A percentile compares a stretch with the other conserved stretches of the same genome.
These are phyloP conservation scores for Aspergillus pseudoviridinutans DNA, from an alignment of 2,329 filamentous ascomycete genomes.

Conservation along the genomic window DNA sequence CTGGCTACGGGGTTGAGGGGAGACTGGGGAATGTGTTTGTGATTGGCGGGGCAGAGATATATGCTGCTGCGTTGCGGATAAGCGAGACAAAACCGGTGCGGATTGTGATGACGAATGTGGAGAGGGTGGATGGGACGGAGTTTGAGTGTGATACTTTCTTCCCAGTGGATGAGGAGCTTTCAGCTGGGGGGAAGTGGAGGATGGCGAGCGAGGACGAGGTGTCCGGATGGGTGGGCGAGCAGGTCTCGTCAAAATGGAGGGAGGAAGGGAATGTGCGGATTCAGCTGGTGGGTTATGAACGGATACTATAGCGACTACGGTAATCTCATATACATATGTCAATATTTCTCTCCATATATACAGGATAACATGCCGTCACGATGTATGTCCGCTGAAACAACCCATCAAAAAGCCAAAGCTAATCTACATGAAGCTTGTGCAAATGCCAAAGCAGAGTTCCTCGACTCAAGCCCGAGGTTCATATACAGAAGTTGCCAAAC, in stretches of 20 bases:
- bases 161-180: constrained; percentile 35
- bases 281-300: constrained; percentile 46
- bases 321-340: not conserved
- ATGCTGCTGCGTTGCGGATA: constrained; percentile 60
- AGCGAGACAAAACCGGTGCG: constrained; percentile 20
- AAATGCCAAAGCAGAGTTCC: not conserved
- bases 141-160: constrained; percentile 50
- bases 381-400: not conserved
- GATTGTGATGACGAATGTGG: constrained; percentile 41
- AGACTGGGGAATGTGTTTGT: constrained; percentile 65
- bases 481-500: not conserved
- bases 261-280: constrained; percentile 49
- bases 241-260: constrained; percentile 40
- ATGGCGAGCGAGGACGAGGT: constrained; percentile 32
- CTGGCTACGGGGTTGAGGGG: constrained; percentile 16
- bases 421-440: not conserved
- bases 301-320: constrained; percentile 10
- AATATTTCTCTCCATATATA: not conserved
- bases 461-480: not conserved
- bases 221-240: constrained; percentile 41
- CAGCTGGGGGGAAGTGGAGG: constrained; percentile 28
- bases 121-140: constrained; percentile 22
- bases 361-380: not conserved
- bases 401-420: not conserved
- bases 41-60: constrained; percentile 87